These are phyloP conservation scores for Apiospora koreana DNA, from an alignment of 2,329 filamentous ascomycete genomes.

Conservation along the genomic window DNA sequence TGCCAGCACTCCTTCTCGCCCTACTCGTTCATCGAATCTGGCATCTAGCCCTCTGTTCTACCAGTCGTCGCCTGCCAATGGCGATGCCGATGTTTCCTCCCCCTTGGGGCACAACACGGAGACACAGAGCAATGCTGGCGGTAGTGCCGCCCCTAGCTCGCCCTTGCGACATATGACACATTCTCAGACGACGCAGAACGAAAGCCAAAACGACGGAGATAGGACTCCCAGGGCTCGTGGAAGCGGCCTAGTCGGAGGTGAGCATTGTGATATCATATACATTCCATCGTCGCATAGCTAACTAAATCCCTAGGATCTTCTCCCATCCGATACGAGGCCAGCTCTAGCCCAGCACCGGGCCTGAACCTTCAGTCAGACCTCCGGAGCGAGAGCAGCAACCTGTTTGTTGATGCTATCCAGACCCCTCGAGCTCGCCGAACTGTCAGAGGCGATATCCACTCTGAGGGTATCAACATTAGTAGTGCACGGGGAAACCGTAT, in stretches of 20 bases:
- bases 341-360: constrained; percentile 78
- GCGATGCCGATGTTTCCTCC: constrained; percentile 43
- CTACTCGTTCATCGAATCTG: constrained; percentile 49
- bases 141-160: constrained; percentile 50
- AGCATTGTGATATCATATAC: constrained; percentile 23
- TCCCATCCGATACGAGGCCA: constrained; percentile 86
- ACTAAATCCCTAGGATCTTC: constrained; percentile 71
- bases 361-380: constrained; percentile 67
- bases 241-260: constrained; percentile 61
- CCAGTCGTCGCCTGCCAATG: constrained; percentile 49
- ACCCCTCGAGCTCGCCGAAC: constrained; percentile 54
- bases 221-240: constrained; percentile 71
- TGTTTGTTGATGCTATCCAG: constrained; percentile 74
- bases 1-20: constrained; percentile 48
- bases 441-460: constrained; percentile 84
- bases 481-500: constrained; percentile 55
- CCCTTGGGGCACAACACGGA: constrained; percentile 59
- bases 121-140: constrained; percentile 51
- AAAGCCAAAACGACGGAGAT: constrained; percentile 57
- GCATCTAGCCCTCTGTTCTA: constrained; percentile 84
- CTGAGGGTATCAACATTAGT: constrained; percentile 66
- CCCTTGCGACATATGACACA: constrained; percentile 61
- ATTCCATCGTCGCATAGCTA: constrained; percentile 6
- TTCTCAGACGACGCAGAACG: constrained; percentile 48
- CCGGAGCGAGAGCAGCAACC: constrained; percentile 79